Evolutionary conservation across 2,329 filamentous ascomycete species (phyloP), one percentile per base, ranked within the genome.

Genomic region (Cyanodermella asteris): DNA sequence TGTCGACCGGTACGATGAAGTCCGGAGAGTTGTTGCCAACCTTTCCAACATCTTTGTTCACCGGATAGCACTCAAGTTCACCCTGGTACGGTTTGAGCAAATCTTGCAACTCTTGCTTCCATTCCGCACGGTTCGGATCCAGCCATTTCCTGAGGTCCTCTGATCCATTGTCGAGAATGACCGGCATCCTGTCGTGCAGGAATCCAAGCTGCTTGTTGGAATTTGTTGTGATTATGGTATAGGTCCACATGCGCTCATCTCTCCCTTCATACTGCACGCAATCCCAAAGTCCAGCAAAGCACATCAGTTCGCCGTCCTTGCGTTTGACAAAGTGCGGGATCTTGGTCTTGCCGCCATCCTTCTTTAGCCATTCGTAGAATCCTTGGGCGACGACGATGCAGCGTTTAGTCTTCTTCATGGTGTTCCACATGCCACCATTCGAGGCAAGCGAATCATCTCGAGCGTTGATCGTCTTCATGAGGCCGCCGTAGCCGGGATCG

Each of bases 301-400:
- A 84, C 72, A 91, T 77, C 38, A 93, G 51, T 37, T 69, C 63
- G 0, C 75, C 76, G 43, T 94, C 84, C 36, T 69, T 75, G 15
- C 81, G 60, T 48, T 72, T 82, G 13, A 80, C 64, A 39, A 70
- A 93, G 46, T 94, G 70, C 7, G 87, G 84, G 2, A 84, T 53
- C 49, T 78, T 90, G 27, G 87, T 73, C 36, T 75, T 82, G 5
- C 66, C 61, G 2, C 61, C 60, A 39, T 58, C 72, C 38, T 72
- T 77, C 47, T 84, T 84, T 31, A 90, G 54, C 87, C 87, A 94
- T 48, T 97, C 87, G 41, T 80, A 97, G 48, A 94, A 97, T 2
- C 87, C 87, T 47, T 93, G 74, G 7, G 77, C 81, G 5, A 91
- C 44, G 7, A 94, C 68, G 13, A 94, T 58, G 44, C 87, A 94